phyloP scores from a whole-genome alignment of 164 flowering plant genomes.

The Vitis rupestris region DNA sequence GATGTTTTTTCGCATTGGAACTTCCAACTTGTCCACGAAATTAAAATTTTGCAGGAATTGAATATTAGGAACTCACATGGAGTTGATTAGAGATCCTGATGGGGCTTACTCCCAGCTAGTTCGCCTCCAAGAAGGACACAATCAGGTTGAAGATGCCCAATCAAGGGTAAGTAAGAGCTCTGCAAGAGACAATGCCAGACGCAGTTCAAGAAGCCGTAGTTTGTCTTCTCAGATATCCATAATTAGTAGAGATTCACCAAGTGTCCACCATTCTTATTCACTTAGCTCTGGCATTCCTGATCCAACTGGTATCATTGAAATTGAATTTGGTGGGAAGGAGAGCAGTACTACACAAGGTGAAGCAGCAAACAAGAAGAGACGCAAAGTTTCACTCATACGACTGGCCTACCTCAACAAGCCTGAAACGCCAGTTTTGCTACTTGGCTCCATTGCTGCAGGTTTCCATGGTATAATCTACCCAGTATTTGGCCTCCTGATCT shows the following conservation, averaged over 20 bases:
- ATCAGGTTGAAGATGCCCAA: slow-evolving; percentile 15
- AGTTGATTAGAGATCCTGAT: slow-evolving; percentile 47
- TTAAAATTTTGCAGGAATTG: background rate
- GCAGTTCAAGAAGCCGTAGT: background rate
- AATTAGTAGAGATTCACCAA: slow-evolving; percentile 37
- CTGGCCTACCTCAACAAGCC: slow-evolving; percentile 59
- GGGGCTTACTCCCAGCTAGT: slow-evolving; percentile 68
- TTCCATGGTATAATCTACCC: slow-evolving; percentile 54
- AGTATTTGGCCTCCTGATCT: slow-evolving; percentile 50
- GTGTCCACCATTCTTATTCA: slow-evolving; percentile 26
- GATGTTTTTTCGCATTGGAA: background rate
- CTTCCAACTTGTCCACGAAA: background rate
- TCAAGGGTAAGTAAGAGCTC: background rate
- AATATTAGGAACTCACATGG: slow-evolving; percentile 58
- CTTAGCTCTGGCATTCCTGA: slow-evolving; percentile 26
- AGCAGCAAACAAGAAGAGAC: slow-evolving; percentile 7
- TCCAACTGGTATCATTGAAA: slow-evolving; percentile 15
- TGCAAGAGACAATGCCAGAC: slow-evolving; percentile 13
- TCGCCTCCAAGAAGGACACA: slow-evolving; percentile 47
- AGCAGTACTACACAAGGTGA: background rate
- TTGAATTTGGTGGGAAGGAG: slow-evolving; percentile 10
- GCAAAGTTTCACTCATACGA: slow-evolving; percentile 36
- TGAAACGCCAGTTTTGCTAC: slow-evolving; percentile 46
- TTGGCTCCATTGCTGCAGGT: slow-evolving; percentile 52
- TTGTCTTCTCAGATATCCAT: slow-evolving; percentile 20